Percentiles rank a stretch among this genome's conserved stretches.
phyloP scores from a whole-genome alignment of 1,139 yeast genomes.

The Ogataea hybrid region DNA sequence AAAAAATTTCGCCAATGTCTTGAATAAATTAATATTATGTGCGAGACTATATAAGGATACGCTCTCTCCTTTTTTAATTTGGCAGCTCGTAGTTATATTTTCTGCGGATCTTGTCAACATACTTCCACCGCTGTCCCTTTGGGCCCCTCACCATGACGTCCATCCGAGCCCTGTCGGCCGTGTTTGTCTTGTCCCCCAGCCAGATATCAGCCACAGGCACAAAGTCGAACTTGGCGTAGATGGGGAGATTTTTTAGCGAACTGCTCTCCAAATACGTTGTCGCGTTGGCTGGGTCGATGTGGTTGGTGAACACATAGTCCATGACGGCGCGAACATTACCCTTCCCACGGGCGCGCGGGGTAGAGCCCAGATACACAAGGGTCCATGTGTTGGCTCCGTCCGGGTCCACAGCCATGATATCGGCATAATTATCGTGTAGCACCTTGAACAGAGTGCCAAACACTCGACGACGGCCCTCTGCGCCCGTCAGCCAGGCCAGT shows the following conservation, averaged over 20 bases:
- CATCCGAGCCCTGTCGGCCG: conserved; percentile 50
- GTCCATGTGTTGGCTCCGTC: conserved; percentile 46
- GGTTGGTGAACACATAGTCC: conserved; percentile 51
- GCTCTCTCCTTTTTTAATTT: conserved; percentile 12
- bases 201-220: conserved; percentile 47
- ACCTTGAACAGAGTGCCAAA: conserved; percentile 57
- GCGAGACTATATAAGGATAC: conserved; percentile 1
- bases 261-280: conserved; percentile 61
- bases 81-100: conserved; percentile 26
- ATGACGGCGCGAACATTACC: conserved; percentile 62
- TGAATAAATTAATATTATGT: not conserved
- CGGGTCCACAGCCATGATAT: conserved; percentile 30
- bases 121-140: conserved; percentile 38
- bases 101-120: conserved; percentile 25
- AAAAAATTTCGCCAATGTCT: conserved; percentile 2
- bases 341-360: conserved; percentile 60
- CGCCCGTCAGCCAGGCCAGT: conserved; percentile 50
- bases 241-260: conserved; percentile 50
- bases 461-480: conserved; percentile 52
- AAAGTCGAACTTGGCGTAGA: conserved; percentile 59
- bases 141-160: conserved; percentile 56
- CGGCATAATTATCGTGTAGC: conserved; percentile 46
- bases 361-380: conserved; percentile 60
- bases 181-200: conserved; percentile 41
- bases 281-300: conserved; percentile 46